A percentile compares a stretch with the other conserved stretches of the same genome.
Conservation (phyloP, 192 early-diverging fungal genomes). For the Mortierella antarctica region DNA sequence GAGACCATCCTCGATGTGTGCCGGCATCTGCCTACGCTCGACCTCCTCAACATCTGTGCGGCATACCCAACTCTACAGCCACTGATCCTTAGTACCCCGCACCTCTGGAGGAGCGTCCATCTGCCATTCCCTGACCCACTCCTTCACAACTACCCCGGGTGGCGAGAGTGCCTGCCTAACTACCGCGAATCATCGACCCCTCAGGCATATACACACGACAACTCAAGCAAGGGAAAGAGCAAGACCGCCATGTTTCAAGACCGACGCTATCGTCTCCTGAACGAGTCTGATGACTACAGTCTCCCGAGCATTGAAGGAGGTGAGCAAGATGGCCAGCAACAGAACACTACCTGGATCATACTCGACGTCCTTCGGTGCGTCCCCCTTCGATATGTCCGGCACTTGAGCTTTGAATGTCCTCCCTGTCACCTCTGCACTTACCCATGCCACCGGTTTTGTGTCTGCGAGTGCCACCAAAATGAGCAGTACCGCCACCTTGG, state of each 20-base stretch:
- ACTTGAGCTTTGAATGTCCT: slow-evolving; percentile 26
- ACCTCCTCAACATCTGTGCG: slow-evolving; percentile 25
- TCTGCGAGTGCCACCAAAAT: slow-evolving; percentile 36
- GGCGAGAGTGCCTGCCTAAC: not conserved
- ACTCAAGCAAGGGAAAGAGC: not conserved
- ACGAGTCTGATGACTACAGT: slow-evolving; percentile 8
- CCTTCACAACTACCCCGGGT: slow-evolving; percentile 29
- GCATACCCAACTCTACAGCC: slow-evolving; percentile 24
- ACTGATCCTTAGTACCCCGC: slow-evolving; percentile 3
- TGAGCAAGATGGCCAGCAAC: slow-evolving; percentile 1
- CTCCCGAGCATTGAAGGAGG: slow-evolving; percentile 9
- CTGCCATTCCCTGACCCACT: slow-evolving; percentile 33
- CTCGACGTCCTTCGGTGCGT: slow-evolving; percentile 22
- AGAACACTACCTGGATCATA: slow-evolving; percentile 28
- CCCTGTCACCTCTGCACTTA: slow-evolving; percentile 35
- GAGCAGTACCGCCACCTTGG: slow-evolving; percentile 5
- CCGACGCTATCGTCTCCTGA: slow-evolving; percentile 15
- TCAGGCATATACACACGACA: not conserved
- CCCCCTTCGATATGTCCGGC: slow-evolving; percentile 15
- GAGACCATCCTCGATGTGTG: slow-evolving; percentile 20
- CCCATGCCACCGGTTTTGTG: slow-evolving; percentile 20
- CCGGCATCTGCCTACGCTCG: slow-evolving; percentile 19
- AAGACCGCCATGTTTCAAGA: slow-evolving; percentile 9
- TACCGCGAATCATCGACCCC: not conserved
- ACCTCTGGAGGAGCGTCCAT: slow-evolving; percentile 19